Evolutionary conservation across 2,329 filamentous ascomycete species (phyloP).

Genomic region (Penicillium decumbens): DNA sequence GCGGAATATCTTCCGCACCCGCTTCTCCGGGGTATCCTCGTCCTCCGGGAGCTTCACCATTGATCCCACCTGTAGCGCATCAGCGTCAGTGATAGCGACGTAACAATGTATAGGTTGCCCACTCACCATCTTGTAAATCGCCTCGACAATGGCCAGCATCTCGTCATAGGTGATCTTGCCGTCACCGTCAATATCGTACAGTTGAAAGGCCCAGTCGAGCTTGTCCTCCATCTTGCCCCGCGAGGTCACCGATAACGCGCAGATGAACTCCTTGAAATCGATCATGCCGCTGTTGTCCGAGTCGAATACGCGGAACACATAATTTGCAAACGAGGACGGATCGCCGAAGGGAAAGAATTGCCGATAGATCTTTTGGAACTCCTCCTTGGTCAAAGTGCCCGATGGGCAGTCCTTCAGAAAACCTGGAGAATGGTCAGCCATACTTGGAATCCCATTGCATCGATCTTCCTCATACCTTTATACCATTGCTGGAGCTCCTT

Average conservation of each 20-base stretch:
- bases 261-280: slow-evolving; percentile 99
- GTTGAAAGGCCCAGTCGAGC: slow-evolving; percentile 97
- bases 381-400: slow-evolving; percentile 93
- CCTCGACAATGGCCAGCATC: slow-evolving; percentile 97
- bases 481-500: slow-evolving; percentile 99
- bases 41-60: slow-evolving; percentile 99
- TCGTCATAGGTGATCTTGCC: slow-evolving; percentile 99
- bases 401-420: slow-evolving; percentile 98
- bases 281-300: slow-evolving; percentile 95
- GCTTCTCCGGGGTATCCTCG: slow-evolving; percentile 98
- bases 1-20: slow-evolving; percentile 94
- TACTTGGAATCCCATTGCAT: neutral
- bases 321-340: slow-evolving; percentile 94
- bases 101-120: neutral
- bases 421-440: slow-evolving; percentile 50
- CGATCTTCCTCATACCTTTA: slow-evolving; percentile 64
- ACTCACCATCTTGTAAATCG: slow-evolving; percentile 97
- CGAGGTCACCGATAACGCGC: slow-evolving; percentile 92
- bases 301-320: slow-evolving; percentile 99
- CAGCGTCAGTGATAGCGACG: neutral
- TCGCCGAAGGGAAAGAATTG: slow-evolving; percentile 99
- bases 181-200: slow-evolving; percentile 98
- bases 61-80: slow-evolving; percentile 69
- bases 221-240: slow-evolving; percentile 99
- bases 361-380: slow-evolving; percentile 99